Percentiles rank a stretch among this genome's conserved stretches.
Conservation (phyloP, 345 rosid species). For the Gossypium sturtianum region DNA sequence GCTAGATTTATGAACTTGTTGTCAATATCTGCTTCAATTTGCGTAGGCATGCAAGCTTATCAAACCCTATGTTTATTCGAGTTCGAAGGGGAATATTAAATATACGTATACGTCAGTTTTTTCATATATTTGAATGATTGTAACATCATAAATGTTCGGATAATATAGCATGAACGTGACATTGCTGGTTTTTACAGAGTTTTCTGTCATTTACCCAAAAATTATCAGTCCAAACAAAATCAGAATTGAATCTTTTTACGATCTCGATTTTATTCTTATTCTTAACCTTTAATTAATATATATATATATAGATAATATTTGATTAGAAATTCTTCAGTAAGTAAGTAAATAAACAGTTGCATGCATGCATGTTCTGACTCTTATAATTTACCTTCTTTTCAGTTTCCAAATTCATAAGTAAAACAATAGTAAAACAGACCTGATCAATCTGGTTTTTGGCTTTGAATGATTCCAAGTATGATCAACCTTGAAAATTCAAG, state of each 20-base stretch:
- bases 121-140: no score
- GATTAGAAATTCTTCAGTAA: background rate
- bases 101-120: background rate
- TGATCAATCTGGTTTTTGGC: background rate
- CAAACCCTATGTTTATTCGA: background rate
- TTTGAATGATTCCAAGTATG: background rate
- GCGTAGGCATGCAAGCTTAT: background rate
- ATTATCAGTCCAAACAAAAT: background rate
- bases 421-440: background rate
- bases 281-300: background rate
- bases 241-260: background rate
- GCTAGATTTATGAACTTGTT: background rate
- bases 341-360: background rate
- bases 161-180: background rate
- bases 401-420: background rate
- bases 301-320: background rate
- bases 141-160: no score
- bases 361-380: background rate
- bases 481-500: background rate
- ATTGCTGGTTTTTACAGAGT: background rate
- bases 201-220: background rate
- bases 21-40: conserved; percentile 1
- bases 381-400: background rate
- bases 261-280: conserved; percentile 4
- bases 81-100: background rate